These are phyloP conservation scores for Nicotiana sylvestris DNA, from an alignment of 257 asterid genomes.

Conservation along the genomic window DNA sequence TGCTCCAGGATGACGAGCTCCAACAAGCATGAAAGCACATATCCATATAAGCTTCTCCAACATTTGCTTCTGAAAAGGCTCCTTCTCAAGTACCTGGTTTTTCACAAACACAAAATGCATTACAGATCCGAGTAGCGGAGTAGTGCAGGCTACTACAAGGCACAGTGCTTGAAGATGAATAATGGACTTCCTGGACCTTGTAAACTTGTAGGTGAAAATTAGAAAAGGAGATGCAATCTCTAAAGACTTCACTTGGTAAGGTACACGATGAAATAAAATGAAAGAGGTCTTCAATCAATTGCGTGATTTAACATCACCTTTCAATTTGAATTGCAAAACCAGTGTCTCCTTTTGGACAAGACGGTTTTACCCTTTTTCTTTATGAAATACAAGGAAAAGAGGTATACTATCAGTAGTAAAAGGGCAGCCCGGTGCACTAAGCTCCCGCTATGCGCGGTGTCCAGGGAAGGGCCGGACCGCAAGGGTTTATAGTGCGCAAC, in stretches of 20 bases:
- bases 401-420: neutral
- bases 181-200: neutral
- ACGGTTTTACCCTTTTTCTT: neutral
- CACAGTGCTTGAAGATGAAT: neutral
- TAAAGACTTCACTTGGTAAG: neutral
- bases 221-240: neutral
- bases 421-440: too few relatives aligned
- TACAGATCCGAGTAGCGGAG: neutral
- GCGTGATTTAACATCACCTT: neutral
- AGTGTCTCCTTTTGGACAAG: neutral
- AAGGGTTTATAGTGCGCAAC: too few relatives aligned
- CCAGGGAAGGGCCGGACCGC: too few relatives aligned
- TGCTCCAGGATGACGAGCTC: slow-evolving; percentile 88
- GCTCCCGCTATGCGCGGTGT: too few relatives aligned
- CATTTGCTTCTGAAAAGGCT: slow-evolving; percentile 89
- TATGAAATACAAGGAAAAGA: neutral
- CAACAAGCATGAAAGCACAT: slow-evolving; percentile 98
- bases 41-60: slow-evolving; percentile 98
- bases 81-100: slow-evolving; percentile 72
- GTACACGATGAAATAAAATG: neutral
- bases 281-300: neutral
- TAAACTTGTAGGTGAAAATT: neutral
- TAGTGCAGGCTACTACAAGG: neutral
- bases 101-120: neutral
- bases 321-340: neutral